Conservation (phyloP, 1,284 basidiomycete species). For the Cryptococcus floricola region DNA sequence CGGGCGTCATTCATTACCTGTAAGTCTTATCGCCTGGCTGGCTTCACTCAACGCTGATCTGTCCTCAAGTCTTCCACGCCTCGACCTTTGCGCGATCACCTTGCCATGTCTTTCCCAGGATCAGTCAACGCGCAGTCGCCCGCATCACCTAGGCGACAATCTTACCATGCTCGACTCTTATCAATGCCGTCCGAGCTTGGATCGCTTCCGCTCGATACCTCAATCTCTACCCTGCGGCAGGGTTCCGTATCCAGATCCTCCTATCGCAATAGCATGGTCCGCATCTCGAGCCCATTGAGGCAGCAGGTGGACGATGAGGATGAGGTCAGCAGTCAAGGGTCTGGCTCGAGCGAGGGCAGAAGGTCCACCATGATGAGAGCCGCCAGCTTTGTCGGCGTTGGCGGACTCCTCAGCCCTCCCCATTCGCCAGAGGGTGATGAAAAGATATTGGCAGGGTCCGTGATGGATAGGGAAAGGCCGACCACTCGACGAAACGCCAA, state of each 20-base stretch:
- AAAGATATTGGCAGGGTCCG: constrained; percentile 6
- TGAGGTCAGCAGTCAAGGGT: constrained; percentile 4
- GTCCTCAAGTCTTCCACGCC: constrained; percentile 23
- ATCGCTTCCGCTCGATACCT: constrained; percentile 6
- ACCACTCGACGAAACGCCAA: not conserved
- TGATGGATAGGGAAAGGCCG: constrained; percentile 1
- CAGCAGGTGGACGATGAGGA: constrained; percentile 28
- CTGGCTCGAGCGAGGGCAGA: not conserved
- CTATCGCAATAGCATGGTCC: constrained; percentile 29
- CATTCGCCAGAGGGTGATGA: constrained; percentile 18
- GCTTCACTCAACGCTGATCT: not conserved
- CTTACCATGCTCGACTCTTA: constrained; percentile 29
- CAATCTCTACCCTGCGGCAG: not conserved
- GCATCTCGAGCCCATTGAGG: constrained; percentile 29
- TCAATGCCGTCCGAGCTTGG: constrained; percentile 12
- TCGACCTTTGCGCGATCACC: constrained; percentile 30
- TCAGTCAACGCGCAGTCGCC: constrained; percentile 16
- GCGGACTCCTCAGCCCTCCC: constrained; percentile 28
- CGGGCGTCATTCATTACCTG: constrained; percentile 30
- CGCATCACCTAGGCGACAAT: constrained; percentile 15
- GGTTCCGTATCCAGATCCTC: constrained; percentile 10
- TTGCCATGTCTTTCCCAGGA: constrained; percentile 33
- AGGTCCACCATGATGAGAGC: constrained; percentile 12
- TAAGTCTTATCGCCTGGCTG: constrained; percentile 12
- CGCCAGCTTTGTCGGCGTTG: constrained; percentile 21